A percentile compares a stretch with the other conserved stretches of the same genome.
Conservation (phyloP, 441 rosid species). For the Mallotus japonicus region DNA sequence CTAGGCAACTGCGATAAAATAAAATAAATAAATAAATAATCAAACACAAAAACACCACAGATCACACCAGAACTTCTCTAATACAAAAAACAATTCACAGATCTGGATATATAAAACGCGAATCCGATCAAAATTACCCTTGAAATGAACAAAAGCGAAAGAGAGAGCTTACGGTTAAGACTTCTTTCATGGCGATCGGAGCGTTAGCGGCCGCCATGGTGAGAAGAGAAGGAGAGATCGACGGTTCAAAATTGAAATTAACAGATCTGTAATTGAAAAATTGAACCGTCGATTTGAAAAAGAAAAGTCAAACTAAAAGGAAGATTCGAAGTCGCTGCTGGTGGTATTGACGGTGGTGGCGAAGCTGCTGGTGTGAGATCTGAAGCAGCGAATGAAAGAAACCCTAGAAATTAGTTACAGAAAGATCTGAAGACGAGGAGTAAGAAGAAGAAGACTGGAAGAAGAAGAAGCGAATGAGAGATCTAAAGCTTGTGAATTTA, state of each 20-base stretch:
- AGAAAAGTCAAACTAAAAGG: conserved; percentile 23
- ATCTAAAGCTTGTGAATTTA: not conserved
- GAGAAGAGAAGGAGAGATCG: conserved; percentile 22
- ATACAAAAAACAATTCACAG: not conserved
- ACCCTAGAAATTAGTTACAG: not conserved
- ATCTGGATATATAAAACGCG: conserved; percentile 4
- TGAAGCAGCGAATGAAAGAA: conserved; percentile 36
- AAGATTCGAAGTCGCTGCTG: conserved; percentile 39
- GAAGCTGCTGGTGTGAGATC: conserved; percentile 39
- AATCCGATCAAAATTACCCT: not conserved
- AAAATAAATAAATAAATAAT: no score
- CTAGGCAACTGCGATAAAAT: conserved; percentile 52
- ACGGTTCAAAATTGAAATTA: conserved; percentile 27
- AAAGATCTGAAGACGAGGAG: not conserved
- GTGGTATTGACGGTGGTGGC: no score
- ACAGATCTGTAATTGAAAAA: conserved; percentile 49
- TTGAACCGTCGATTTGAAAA: conserved; percentile 31
- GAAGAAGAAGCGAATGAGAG: not conserved
- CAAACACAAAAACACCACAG: not conserved
- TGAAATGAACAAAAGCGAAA: not conserved
- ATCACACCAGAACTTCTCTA: conserved; percentile 1
- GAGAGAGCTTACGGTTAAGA: conserved; percentile 39
- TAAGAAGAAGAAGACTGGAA: not conserved
- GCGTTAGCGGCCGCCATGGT: conserved; percentile 66
- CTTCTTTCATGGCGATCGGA: conserved; percentile 63